Evolutionary conservation across 371 early-diverging fungal genomes (phyloP), one percentile per base, ranked within the genome.

Genomic region (Mortierella sp.): DNA sequence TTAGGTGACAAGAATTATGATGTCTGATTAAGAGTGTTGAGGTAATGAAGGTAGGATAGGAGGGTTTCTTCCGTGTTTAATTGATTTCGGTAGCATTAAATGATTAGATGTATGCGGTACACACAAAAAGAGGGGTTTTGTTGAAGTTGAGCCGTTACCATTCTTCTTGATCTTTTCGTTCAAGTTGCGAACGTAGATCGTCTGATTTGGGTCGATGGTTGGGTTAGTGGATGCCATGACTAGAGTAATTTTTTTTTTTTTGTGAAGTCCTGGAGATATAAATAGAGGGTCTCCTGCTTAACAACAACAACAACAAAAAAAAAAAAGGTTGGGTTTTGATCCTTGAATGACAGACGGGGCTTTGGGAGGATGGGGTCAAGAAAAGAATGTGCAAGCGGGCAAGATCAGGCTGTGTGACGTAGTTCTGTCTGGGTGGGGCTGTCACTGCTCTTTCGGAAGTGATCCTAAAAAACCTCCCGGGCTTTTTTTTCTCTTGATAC

Each of bases 151-250:
- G 5, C 34, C 19, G 19, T 51, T 84, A 92, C 92, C 94, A 83
- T 86, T 81, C 84, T 93, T 92, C 42, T 87, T 85, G 51, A 89
- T 83, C 72, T 91, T 89, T 49, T 90, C 90, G 72, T 85, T 85
- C 45, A 94, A 76, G 61, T 89, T 87, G 47, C 82, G 82, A 66
- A 92, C 79, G 71, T 93, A 94, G 64, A 94, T 84, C 34, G 92
- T 93, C 68, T 90, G 90, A 69, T 84, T 90, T 42, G 93, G 91
- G 47, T 72, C 79, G 70, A 79, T 66, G 61, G 59, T 23, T 37
- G 72, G 64, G 34, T 53, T 61, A 35, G 51, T 66, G 61, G 75
- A 69, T 37, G 75, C 61, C 75, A 69, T 66, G 65, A 15, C 47
- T 28, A 6, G n/a, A n/a, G n/a, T n/a, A n/a, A n/a, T n/a, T n/a